Conservation (phyloP, 768 basidiomycete species). For the Tylopilus felleus region DNA sequence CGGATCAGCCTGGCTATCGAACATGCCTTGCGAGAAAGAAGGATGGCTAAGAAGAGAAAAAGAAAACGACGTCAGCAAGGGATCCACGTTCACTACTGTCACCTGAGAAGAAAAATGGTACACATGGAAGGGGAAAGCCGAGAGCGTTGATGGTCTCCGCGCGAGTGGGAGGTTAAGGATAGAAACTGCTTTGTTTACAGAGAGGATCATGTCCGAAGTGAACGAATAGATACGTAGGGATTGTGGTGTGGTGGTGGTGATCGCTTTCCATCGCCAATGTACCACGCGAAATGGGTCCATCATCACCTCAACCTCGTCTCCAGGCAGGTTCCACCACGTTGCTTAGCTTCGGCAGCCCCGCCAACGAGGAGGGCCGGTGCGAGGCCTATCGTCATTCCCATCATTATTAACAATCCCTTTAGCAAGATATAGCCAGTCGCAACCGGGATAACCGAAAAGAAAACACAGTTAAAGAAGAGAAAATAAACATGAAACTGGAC, state of each 20-base stretch:
- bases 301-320: slow-evolving; percentile 13
- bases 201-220: slow-evolving; percentile 24
- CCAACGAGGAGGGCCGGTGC: slow-evolving; percentile 9
- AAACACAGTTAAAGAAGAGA: slow-evolving; percentile 27
- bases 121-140: slow-evolving; percentile 5
- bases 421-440: slow-evolving; percentile 29
- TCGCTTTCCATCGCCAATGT: slow-evolving; percentile 21
- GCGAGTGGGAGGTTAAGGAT: slow-evolving; percentile 13
- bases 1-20: slow-evolving; percentile 6
- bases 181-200: slow-evolving; percentile 16
- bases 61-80: slow-evolving; percentile 1
- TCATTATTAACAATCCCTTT: slow-evolving; percentile 19
- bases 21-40: neutral
- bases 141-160: slow-evolving; percentile 7
- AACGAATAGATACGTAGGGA: slow-evolving; percentile 34
- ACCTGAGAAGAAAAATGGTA: neutral
- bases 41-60: neutral
- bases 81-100: slow-evolving; percentile 1
- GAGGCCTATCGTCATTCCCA: slow-evolving; percentile 16
- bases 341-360: slow-evolving; percentile 11
- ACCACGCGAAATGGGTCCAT: slow-evolving; percentile 24
- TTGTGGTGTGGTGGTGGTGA: slow-evolving; percentile 14
- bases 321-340: slow-evolving; percentile 13
- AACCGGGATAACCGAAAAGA: slow-evolving; percentile 22
- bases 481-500: slow-evolving; percentile 29